Percentiles rank a stretch among this genome's conserved stretches.
Conservation (phyloP, 208 protist species). For the Leishmania mexicana region DNA sequence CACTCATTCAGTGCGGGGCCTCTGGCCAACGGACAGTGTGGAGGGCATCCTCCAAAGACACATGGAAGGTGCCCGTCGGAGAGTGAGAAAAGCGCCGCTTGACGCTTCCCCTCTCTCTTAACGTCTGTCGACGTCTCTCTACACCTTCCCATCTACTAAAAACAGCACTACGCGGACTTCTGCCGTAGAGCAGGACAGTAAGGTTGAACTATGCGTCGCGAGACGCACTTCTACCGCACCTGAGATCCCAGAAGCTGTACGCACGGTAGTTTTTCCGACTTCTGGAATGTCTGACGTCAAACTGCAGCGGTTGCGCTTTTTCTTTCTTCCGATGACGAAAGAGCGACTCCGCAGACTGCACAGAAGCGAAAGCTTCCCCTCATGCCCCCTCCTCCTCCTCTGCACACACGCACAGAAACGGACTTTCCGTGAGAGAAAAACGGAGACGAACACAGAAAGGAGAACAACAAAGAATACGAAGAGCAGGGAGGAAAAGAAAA, state of each 20-base stretch:
- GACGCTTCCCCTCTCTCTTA: not conserved
- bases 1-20: not conserved
- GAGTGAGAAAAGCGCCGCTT: not conserved
- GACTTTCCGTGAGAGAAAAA: not conserved
- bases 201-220: not conserved
- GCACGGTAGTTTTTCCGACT: not conserved
- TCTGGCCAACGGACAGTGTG: not conserved
- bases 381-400: not conserved
- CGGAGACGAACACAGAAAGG: not conserved
- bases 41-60: not conserved
- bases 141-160: not conserved
- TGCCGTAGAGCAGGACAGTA: not conserved
- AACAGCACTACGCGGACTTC: not conserved
- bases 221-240: not conserved
- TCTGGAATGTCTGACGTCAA: not conserved
- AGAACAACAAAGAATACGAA: not conserved
- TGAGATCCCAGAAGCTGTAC: not conserved
- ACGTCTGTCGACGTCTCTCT: not conserved
- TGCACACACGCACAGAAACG: not conserved
- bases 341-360: not conserved
- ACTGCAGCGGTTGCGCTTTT: not conserved
- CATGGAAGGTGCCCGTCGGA: not conserved
- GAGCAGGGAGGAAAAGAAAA: no score
- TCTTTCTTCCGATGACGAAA: not conserved
- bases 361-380: not conserved